phyloP scores from a whole-genome alignment of 176 grass and related monocot genomes.

The Bonia amplexicaulis region DNA sequence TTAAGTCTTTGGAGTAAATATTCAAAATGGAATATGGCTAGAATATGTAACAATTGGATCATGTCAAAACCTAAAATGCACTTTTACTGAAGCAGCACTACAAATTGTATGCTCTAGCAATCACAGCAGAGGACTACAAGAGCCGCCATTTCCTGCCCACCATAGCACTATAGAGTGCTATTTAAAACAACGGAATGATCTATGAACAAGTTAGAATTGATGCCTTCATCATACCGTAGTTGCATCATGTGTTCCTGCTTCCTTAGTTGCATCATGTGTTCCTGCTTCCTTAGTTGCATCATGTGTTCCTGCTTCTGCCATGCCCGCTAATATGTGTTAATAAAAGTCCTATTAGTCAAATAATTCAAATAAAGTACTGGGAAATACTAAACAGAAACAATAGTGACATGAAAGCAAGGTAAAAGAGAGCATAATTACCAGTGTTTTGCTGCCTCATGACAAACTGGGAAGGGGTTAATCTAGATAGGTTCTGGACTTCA shows the following conservation, averaged over 20 bases:
- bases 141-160: not conserved
- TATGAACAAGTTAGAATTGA: not conserved
- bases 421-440: constrained; percentile 16
- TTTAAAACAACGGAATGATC: not conserved
- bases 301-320: constrained; percentile 28
- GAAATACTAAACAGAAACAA: not conserved
- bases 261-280: constrained; percentile 36
- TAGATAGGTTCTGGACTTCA: constrained; percentile 79
- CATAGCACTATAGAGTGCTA: not conserved
- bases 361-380: constrained; percentile 10
- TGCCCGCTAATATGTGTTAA: constrained; percentile 12
- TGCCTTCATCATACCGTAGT: constrained; percentile 24
- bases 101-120: not conserved
- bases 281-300: constrained; percentile 33
- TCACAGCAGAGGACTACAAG: not conserved
- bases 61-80: not conserved
- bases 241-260: constrained; percentile 33
- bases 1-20: not conserved
- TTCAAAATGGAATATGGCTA: not conserved
- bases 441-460: constrained; percentile 23
- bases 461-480: constrained; percentile 59
- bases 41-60: not conserved
- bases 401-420: not conserved
- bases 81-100: not conserved
- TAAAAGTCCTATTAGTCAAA: not conserved